These are phyloP conservation scores for Marasmius oreades DNA, from an alignment of 1,284 basidiomycete genomes.

Conservation along the genomic window DNA sequence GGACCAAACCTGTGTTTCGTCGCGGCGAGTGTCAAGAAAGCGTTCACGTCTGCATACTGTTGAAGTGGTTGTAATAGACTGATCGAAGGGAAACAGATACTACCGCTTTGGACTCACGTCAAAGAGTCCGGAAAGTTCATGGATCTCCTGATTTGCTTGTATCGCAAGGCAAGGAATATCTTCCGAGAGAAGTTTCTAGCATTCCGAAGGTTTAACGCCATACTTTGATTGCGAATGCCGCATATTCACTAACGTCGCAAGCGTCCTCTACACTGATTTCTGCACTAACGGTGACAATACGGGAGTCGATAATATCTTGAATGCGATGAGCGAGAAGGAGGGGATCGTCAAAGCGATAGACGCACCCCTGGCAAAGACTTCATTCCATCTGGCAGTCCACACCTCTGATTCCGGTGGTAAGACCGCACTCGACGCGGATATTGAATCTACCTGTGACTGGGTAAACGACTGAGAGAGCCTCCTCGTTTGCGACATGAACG, in stretches of 20 bases:
- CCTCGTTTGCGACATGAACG: constrained; percentile 31
- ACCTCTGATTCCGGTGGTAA: constrained; percentile 32
- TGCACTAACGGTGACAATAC: constrained; percentile 58
- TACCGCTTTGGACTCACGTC: constrained; percentile 49
- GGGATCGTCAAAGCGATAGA: not conserved
- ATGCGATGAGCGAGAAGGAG: not conserved
- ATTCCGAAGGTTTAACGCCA: constrained; percentile 1
- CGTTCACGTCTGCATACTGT: constrained; percentile 79
- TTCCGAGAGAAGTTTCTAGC: constrained; percentile 59
- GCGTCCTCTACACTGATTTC: constrained; percentile 74
- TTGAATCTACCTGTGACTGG: constrained; percentile 21
- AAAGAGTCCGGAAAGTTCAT: constrained; percentile 60
- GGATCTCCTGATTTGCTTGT: constrained; percentile 25
- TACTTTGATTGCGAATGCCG: not conserved
- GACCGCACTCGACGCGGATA: constrained; percentile 14
- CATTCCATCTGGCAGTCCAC: constrained; percentile 58
- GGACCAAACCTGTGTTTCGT: constrained; percentile 63
- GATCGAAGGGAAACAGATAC: not conserved
- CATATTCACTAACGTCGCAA: constrained; percentile 52
- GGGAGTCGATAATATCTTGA: constrained; percentile 59
- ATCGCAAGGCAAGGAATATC: constrained; percentile 63
- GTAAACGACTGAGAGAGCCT: constrained; percentile 37
- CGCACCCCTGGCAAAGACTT: constrained; percentile 52
- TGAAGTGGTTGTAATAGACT: not conserved
- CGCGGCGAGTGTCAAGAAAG: constrained; percentile 75